phyloP scores from a whole-genome alignment of 108 stramenopile genomes.

The Schizochytrium sp. region DNA sequence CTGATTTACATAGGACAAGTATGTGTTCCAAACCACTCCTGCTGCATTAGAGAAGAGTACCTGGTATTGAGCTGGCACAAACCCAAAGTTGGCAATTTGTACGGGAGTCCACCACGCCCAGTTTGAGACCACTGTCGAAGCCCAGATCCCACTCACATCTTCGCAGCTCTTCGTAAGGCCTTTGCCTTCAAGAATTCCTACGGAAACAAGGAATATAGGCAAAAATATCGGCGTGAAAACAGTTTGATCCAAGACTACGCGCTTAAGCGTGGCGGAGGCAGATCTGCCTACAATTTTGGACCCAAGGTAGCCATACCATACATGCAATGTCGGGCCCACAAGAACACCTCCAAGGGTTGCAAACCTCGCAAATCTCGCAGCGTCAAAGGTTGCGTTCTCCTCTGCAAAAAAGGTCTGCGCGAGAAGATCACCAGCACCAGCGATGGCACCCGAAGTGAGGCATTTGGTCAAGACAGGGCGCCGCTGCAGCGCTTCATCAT shows the following conservation, averaged over 20 bases:
- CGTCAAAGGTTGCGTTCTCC: not conserved
- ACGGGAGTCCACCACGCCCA: constrained; percentile 45
- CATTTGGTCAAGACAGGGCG: constrained; percentile 15
- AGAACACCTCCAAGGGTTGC: not conserved
- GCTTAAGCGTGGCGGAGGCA: not conserved
- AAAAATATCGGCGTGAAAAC: constrained; percentile 46
- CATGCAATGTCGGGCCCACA: constrained; percentile 23
- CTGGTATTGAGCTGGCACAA: not conserved
- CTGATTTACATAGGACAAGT: constrained; percentile 34
- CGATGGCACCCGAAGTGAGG: not conserved
- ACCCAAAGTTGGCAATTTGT: constrained; percentile 48
- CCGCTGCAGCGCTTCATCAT: constrained; percentile 30
- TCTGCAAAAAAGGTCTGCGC: constrained; percentile 12
- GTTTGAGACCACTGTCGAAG: constrained; percentile 1
- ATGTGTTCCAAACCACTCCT: constrained; percentile 58
- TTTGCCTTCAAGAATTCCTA: not conserved
- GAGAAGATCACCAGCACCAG: constrained; percentile 23
- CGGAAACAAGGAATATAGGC: not conserved
- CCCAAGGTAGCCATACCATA: constrained; percentile 56
- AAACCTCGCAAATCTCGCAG: not conserved
- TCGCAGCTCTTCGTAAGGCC: not conserved
- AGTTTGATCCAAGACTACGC: constrained; percentile 18
- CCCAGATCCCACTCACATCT: not conserved
- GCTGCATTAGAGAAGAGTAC: constrained; percentile 49
- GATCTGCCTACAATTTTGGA: not conserved